phyloP scores from a whole-genome alignment of 352 stramenopile species.

The Achlya hypogyna region DNA sequence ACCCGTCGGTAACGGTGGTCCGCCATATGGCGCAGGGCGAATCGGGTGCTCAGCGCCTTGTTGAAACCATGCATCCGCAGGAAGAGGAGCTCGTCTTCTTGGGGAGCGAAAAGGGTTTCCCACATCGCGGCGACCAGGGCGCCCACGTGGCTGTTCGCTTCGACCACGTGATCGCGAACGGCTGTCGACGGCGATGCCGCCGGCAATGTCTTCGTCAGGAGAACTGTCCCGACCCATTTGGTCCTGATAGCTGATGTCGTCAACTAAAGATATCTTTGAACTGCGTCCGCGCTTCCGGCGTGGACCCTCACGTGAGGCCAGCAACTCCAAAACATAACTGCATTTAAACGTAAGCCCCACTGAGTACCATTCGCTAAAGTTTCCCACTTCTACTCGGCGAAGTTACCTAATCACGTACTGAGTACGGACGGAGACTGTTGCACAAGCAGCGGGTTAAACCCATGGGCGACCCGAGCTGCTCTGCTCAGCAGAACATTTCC shows the following conservation, averaged over 20 bases:
- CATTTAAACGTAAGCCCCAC: too few relatives aligned
- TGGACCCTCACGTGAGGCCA: too few relatives aligned
- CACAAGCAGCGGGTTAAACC: background rate
- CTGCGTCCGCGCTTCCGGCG: background rate
- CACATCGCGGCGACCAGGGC: background rate
- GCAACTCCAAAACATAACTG: too few relatives aligned
- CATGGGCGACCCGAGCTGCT: too few relatives aligned
- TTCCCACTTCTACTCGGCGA: too few relatives aligned
- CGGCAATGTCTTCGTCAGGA: background rate
- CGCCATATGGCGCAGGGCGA: background rate
- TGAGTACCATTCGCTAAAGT: too few relatives aligned
- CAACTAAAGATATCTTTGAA: slow-evolving; percentile 18
- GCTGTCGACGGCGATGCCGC: too few relatives aligned
- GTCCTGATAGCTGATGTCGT: slow-evolving; percentile 4
- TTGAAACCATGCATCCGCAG: background rate
- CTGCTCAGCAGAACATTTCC: too few relatives aligned
- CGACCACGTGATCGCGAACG: background rate
- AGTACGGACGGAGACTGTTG: background rate
- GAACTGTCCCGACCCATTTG: background rate
- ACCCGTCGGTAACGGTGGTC: background rate
- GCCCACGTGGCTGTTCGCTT: background rate
- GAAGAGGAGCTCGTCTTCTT: background rate
- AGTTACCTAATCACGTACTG: too few relatives aligned
- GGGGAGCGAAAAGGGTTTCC: slow-evolving; percentile 4
- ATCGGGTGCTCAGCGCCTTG: background rate